A percentile compares a stretch with the other conserved stretches of the same genome.
Conservation (phyloP, 148 eudicot genomes). For the Arbutus unedo region DNA sequence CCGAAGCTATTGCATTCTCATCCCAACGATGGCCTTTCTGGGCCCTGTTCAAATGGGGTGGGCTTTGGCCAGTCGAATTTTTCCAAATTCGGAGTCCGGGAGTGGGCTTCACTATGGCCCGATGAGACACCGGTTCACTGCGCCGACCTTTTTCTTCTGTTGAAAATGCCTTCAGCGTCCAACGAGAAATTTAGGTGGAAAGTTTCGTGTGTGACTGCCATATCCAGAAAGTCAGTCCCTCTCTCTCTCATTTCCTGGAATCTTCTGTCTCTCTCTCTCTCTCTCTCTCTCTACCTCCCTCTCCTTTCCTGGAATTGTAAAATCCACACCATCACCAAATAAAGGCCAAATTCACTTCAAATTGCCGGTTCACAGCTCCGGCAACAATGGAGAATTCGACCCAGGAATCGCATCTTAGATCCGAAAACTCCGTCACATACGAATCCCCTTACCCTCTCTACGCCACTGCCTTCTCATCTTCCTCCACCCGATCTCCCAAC, state of each 20-base stretch:
- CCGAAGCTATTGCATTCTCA: too few species aligned
- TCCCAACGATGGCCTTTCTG: too few species aligned
- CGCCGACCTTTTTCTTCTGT: not conserved
- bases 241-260: not conserved
- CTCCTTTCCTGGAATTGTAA: not conserved
- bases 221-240: too few species aligned
- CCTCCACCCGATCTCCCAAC: constrained; percentile 29
- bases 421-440: constrained; percentile 42
- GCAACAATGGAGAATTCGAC: constrained; percentile 43
- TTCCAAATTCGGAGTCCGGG: not conserved
- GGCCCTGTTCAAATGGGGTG: not conserved
- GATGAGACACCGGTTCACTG: not conserved
- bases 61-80: not conserved
- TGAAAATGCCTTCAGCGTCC: not conserved
- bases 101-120: not conserved
- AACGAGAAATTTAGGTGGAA: constrained; percentile 4
- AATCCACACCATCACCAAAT: not conserved
- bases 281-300: not conserved
- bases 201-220: not conserved
- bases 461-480: constrained; percentile 65
- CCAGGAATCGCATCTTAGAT: constrained; percentile 39
- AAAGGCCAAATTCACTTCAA: not conserved
- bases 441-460: constrained; percentile 68
- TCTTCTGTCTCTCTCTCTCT: not conserved
- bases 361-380: not conserved